phyloP scores from a whole-genome alignment of 768 basidiomycete genomes.

The Mrakia blollopis region DNA sequence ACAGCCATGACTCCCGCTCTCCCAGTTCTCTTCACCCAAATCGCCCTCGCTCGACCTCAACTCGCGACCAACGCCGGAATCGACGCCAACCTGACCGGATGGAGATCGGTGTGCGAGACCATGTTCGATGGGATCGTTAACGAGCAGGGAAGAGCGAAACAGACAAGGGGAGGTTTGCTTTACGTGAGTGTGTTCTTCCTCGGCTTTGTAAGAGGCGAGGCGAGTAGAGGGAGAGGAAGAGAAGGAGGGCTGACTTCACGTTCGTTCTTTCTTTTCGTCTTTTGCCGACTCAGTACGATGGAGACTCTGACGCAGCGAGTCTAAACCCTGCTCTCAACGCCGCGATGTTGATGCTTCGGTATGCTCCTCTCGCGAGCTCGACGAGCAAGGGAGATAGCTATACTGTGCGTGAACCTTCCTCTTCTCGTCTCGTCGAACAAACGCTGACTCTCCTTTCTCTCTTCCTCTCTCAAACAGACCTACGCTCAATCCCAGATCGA shows the following conservation, averaged over 20 bases:
- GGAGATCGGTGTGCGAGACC: slow-evolving; percentile 64
- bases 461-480: slow-evolving; percentile 47
- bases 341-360: slow-evolving; percentile 75
- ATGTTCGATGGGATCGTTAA: slow-evolving; percentile 71
- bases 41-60: slow-evolving; percentile 56
- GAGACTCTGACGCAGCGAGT: slow-evolving; percentile 67
- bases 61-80: slow-evolving; percentile 48
- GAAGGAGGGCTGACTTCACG: neutral
- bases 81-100: slow-evolving; percentile 55
- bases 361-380: slow-evolving; percentile 66
- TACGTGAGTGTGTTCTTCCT: slow-evolving; percentile 4
- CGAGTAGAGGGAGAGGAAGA: neutral
- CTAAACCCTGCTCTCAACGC: slow-evolving; percentile 82
- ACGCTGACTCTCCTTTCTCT: neutral
- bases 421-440: neutral
- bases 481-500: slow-evolving; percentile 73
- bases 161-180: slow-evolving; percentile 56
- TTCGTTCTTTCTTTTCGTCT: neutral
- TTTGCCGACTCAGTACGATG: slow-evolving; percentile 62
- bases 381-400: slow-evolving; percentile 58
- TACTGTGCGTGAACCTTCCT: slow-evolving; percentile 47
- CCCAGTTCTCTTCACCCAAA: slow-evolving; percentile 68
- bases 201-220: neutral
- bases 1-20: slow-evolving; percentile 56
- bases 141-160: slow-evolving; percentile 52